Evolutionary conservation across 768 basidiomycete genomes (phyloP), one percentile per base, ranked within the genome.

Genomic region (Tylopilus rubrobrunneus): DNA sequence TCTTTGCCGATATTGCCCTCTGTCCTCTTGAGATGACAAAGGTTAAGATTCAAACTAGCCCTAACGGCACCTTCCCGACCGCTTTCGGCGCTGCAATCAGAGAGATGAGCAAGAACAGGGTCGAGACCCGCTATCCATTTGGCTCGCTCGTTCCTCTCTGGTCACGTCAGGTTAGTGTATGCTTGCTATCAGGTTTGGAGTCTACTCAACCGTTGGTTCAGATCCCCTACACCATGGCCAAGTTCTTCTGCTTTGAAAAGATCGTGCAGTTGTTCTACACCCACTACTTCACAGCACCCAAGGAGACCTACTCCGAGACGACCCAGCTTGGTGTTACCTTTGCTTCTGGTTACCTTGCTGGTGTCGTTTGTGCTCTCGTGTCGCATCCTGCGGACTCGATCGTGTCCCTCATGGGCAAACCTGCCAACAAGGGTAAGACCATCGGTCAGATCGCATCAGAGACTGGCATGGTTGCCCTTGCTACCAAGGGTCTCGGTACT

Each of bases 201-300:
- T 34, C 8, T 17, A 15, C 34, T 46, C 21, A n/a, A 17, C 12
- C 14, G 25, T 21, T n/a, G 9, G 21, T 44, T 29, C 56, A 96
- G 88, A 93, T 96, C 66, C 94, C 94, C 50, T 97, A 97, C 80
- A 97, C 94, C 66, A 95, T 97, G 93, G 93, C 93, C 78, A 97
- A 97, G 76, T 97, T 97, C 84, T 92, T 83, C 83, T 92, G 91
- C 82, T 95, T 86, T 71, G 92, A 94, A 72, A 85, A 86, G 79
- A 88, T 89, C 63, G 90, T 88, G 69, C 79, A 84, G 66, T 70
- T 89, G 62, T 94, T 95, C 78, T 92, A 92, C 74, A 91, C 87
- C 60, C 83, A 89, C 67, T 88, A 92, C 71, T 87, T 94, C 75
- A 80, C 86, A 41, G 74, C 78, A 55, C 87, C 89, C 63, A 92